These are phyloP conservation scores for Taphrina confusa DNA, from an alignment of 1,139 yeast species.

Conservation along the genomic window DNA sequence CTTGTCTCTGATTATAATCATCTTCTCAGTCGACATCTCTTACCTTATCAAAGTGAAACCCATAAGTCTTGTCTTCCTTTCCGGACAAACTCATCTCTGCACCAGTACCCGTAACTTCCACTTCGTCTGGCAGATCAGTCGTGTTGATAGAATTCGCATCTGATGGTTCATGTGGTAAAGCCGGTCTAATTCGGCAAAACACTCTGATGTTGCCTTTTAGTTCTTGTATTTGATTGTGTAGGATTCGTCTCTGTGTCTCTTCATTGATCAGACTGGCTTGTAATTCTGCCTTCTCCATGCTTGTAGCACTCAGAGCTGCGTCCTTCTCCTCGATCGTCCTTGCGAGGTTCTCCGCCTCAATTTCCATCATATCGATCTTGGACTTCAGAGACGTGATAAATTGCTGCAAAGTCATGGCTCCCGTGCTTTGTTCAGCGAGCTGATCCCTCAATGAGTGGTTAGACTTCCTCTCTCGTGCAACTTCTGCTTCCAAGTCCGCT, in stretches of 20 bases:
- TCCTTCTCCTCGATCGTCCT: conserved; percentile 40
- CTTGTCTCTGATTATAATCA: conserved; percentile 15
- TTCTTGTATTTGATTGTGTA: conserved; percentile 79
- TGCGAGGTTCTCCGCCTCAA: conserved; percentile 35
- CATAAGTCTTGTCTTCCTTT: conserved; percentile 46
- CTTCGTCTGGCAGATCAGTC: conserved; percentile 37
- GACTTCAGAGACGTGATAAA: conserved; percentile 33
- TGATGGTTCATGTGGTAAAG: conserved; percentile 40
- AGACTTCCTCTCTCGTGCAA: conserved; percentile 50
- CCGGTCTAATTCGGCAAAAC: conserved; percentile 80
- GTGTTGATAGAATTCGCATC: conserved; percentile 11
- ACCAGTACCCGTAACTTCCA: conserved; percentile 42
- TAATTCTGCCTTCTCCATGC: conserved; percentile 39
- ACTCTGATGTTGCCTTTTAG: conserved; percentile 90
- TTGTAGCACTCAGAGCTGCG: conserved; percentile 40
- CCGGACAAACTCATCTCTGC: conserved; percentile 43
- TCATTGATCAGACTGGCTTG: conserved; percentile 47
- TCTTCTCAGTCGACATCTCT: conserved; percentile 17
- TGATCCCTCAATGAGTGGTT: conserved; percentile 40
- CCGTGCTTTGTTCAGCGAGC: conserved; percentile 38
- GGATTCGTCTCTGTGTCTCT: conserved; percentile 59
- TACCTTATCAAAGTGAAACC: conserved; percentile 64
- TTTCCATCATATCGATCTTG: conserved; percentile 40
- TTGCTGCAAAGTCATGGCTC: conserved; percentile 39
- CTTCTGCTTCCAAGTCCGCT: conserved; percentile 41